These are phyloP conservation scores for Platanus orientalis DNA, from an alignment of 164 flowering plant species.

Conservation along the genomic window DNA sequence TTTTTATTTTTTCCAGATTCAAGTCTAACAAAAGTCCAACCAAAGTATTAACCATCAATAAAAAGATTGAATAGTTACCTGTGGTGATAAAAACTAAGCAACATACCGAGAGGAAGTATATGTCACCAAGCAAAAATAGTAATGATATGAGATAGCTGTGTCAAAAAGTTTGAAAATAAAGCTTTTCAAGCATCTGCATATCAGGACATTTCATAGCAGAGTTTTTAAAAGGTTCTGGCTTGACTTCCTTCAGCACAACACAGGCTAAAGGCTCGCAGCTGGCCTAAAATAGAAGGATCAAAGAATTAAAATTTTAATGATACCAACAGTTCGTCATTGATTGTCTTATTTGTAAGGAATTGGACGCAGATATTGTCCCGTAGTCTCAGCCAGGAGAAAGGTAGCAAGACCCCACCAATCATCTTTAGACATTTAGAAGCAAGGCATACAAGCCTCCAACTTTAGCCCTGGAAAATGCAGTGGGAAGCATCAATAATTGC, in stretches of 20 bases:
- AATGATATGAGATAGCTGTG: neutral
- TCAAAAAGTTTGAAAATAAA: neutral
- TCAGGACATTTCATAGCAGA: neutral
- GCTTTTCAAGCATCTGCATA: neutral
- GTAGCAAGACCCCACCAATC: constrained; percentile 25
- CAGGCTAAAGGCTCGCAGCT: neutral
- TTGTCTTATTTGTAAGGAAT: constrained; percentile 6
- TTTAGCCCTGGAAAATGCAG: constrained; percentile 45
- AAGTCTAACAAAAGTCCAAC: too few species aligned
- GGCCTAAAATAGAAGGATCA: neutral
- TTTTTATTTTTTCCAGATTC: too few species aligned
- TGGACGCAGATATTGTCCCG: constrained; percentile 22
- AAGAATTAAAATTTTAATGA: neutral
- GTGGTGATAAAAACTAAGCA: neutral
- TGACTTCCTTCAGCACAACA: neutral
- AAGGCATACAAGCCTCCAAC: constrained; percentile 27
- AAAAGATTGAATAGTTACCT: neutral
- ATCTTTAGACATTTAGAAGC: constrained; percentile 28
- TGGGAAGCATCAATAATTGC: constrained; percentile 40
- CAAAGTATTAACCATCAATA: neutral
- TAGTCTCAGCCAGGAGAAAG: constrained; percentile 21
- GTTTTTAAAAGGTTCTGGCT: neutral
- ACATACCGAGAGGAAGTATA: neutral
- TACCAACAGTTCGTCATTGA: neutral
- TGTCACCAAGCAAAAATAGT: neutral